Evolutionary conservation across 1,284 basidiomycete species (phyloP), one percentile per base, ranked within the genome.

Genomic region (Abortiporus biennis): DNA sequence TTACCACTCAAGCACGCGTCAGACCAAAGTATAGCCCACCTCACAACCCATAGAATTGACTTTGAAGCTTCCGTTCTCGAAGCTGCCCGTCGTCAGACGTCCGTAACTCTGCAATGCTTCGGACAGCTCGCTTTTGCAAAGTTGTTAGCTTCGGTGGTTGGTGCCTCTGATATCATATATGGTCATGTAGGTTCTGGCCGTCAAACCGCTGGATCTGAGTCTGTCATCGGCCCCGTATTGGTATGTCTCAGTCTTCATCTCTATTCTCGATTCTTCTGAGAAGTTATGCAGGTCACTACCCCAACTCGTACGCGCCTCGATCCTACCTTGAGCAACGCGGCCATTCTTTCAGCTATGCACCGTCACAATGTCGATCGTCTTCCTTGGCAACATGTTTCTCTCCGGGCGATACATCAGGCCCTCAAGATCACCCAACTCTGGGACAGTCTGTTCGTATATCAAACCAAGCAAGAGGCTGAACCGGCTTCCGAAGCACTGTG

Each of bases 251-350:
- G 20, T 20, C 20, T 27, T 36, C 29, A 36, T 21, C 27, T n/a
- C n/a, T 29, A n/a, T 29, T 8, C 9, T 8, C 8, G 8, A n/a
- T 9, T 29, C n/a, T n/a, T n/a, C n/a, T n/a, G n/a, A n/a, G n/a
- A n/a, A n/a, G n/a, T n/a, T n/a, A n/a, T n/a, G n/a, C n/a, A 75
- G 72, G 74, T 71, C 45, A 74, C 71, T 1, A 56, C 74, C 13
- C 72, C 72, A 3, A 72, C 64, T 47, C 65, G 69, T 13, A 50
- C 72, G 27, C 54, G 47, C n/a, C 36, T 74, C 17, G 42, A 46
- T 6, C 45, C 44, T 13, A 49, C 47, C 3, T 42, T 54, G 30
- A 55, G 39, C 5, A 71, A 69, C 46, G 54, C 56, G 30, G 60
- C 64, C 6, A 43, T 75, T 3, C 53, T 74, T 19, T 58, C 54